These are phyloP conservation scores for Candida wancherniae DNA, from an alignment of 805 yeast species.

Conservation along the genomic window DNA sequence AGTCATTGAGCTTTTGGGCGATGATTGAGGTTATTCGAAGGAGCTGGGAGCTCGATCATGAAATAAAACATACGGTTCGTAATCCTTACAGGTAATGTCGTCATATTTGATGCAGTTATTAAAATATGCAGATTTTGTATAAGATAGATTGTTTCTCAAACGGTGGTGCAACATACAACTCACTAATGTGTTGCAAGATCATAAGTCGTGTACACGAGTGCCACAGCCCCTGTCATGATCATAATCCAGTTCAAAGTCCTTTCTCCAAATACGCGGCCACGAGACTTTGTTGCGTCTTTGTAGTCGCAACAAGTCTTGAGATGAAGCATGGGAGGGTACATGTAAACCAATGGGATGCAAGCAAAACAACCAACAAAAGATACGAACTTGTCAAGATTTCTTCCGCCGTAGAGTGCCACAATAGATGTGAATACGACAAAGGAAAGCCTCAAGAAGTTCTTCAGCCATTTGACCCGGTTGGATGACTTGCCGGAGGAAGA, in stretches of 20 bases:
- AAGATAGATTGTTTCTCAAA: no score
- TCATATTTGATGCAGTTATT: no score
- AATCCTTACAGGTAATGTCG: no score
- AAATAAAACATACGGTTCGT: no score
- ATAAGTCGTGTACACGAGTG: constrained; percentile 64
- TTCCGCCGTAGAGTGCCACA: constrained; percentile 64
- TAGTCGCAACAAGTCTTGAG: constrained; percentile 44
- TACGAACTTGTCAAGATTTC: constrained; percentile 66
- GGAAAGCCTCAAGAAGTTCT: constrained; percentile 52
- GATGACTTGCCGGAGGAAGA: constrained; percentile 54
- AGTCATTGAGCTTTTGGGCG: constrained; percentile 9
- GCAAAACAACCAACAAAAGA: constrained; percentile 82
- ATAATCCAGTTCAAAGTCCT: constrained; percentile 45
- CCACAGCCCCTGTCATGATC: constrained; percentile 51
- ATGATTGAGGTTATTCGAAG: constrained; percentile 6
- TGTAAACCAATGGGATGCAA: constrained; percentile 79
- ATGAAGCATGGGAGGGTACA: constrained; percentile 80
- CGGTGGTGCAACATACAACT: no score
- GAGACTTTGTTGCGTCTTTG: constrained; percentile 17
- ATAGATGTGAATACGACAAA: constrained; percentile 52
- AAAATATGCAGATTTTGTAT: no score
- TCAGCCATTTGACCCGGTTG: constrained; percentile 55
- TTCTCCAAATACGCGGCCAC: constrained; percentile 31
- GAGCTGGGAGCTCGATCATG: no score
- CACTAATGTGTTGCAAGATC: constrained; percentile 9